phyloP scores from a whole-genome alignment of 371 early-diverging fungal species.

The Chytridiales sp. region DNA sequence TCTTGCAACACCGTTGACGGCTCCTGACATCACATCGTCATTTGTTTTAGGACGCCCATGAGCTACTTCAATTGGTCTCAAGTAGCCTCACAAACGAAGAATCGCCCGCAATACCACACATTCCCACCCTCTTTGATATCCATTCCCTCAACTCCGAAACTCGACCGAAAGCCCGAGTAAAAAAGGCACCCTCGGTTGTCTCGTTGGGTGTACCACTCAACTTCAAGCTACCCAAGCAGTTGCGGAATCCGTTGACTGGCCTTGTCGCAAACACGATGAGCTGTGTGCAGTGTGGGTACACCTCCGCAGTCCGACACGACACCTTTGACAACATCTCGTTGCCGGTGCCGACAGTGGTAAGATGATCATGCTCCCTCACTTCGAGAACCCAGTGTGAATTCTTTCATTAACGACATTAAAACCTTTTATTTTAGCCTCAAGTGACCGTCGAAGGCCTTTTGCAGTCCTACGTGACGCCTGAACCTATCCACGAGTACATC shows the following conservation, averaged over 20 bases:
- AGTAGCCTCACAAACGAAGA: conserved; percentile 73
- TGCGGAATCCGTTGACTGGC: conserved; percentile 43
- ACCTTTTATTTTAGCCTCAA: conserved; percentile 12
- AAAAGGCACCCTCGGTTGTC: conserved; percentile 3
- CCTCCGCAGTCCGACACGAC: conserved; percentile 35
- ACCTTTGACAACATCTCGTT: conserved; percentile 43
- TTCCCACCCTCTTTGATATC: conserved; percentile 26
- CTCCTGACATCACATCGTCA: not conserved
- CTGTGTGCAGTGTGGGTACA: conserved; percentile 38
- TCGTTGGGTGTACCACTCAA: conserved; percentile 7
- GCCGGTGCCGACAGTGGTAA: conserved; percentile 33
- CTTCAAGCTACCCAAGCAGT: conserved; percentile 7
- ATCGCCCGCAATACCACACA: conserved; percentile 25
- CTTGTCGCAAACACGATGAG: conserved; percentile 36
- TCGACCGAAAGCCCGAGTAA: too few relatives aligned
- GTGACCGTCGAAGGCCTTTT: conserved; percentile 32
- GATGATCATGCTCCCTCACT: not conserved
- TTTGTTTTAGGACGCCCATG: conserved; percentile 83
- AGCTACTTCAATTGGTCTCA: conserved; percentile 85
- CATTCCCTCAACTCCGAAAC: not conserved
- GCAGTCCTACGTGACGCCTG: conserved; percentile 32
- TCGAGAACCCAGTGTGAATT: too few relatives aligned
- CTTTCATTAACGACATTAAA: too few relatives aligned
- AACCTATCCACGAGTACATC: conserved; percentile 40
- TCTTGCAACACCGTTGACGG: not conserved